Evolutionary conservation across 2,329 filamentous ascomycete species (phyloP).

Genomic region (Talaromyces sp.): DNA sequence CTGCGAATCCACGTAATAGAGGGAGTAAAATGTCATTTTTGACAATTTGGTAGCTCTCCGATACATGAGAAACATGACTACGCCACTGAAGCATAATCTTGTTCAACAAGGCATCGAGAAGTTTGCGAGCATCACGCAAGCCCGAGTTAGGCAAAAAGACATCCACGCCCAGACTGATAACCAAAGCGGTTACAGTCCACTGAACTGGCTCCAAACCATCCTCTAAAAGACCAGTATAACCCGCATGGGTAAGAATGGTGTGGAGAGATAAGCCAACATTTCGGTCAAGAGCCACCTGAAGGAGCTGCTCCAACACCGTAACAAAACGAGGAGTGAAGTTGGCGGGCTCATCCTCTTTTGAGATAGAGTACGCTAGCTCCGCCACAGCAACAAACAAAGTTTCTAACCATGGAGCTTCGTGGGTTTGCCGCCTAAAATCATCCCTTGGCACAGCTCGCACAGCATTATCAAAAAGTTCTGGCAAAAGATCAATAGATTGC

Average conservation of each 20-base stretch:
- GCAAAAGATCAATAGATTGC: conserved; percentile 38
- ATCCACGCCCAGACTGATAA: conserved; percentile 46
- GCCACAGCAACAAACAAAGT: conserved; percentile 49
- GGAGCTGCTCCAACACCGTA: conserved; percentile 39
- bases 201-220: conserved; percentile 36
- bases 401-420: conserved; percentile 55
- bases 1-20: conserved; percentile 43
- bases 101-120: conserved; percentile 40
- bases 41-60: conserved; percentile 35
- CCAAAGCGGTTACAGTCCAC: conserved; percentile 46
- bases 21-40: conserved; percentile 44
- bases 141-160: conserved; percentile 50
- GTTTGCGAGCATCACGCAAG: conserved; percentile 36
- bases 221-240: conserved; percentile 44
- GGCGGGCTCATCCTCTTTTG: conserved; percentile 30
- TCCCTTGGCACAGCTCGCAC: conserved; percentile 49
- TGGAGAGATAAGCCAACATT: conserved; percentile 45
- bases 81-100: conserved; percentile 40
- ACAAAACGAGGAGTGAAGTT: conserved; percentile 35
- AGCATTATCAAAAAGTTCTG: conserved; percentile 51
- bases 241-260: conserved; percentile 44
- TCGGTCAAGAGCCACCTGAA: conserved; percentile 42
- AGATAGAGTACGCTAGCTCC: conserved; percentile 41
- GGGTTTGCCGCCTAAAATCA: conserved; percentile 45
- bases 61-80: conserved; percentile 12